Percentiles rank a stretch among this genome's conserved stretches.
Evolutionary conservation across 2,329 filamentous ascomycete genomes (phyloP).

Genomic region (Hypoxylon rubiginosum): DNA sequence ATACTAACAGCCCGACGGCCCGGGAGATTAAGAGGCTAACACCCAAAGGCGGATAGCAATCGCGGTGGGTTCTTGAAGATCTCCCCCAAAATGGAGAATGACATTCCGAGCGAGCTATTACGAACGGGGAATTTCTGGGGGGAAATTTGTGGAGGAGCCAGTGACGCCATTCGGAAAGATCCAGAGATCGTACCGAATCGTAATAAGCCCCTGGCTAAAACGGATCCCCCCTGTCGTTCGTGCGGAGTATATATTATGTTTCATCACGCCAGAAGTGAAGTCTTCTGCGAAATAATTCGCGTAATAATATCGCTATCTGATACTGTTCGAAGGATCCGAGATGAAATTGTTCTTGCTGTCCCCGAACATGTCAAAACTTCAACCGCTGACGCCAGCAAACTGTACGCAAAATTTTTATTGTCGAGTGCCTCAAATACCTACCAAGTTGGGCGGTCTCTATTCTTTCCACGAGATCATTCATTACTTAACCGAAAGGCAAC

Average conservation of each 20-base stretch:
- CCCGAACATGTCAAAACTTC: too few relatives aligned
- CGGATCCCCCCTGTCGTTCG: slow-evolving; percentile 18
- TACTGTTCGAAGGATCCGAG: not conserved
- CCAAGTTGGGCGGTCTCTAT: not conserved
- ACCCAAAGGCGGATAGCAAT: slow-evolving; percentile 5
- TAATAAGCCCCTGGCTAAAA: slow-evolving; percentile 43
- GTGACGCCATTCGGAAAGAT: slow-evolving; percentile 40
- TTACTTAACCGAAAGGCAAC: not conserved
- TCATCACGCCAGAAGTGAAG: slow-evolving; percentile 31
- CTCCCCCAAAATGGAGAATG: slow-evolving; percentile 39
- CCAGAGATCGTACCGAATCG: slow-evolving; percentile 36
- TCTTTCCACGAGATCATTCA: not conserved
- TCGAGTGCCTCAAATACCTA: too few relatives aligned
- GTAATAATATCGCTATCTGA: not conserved
- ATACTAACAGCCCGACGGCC: slow-evolving; percentile 28
- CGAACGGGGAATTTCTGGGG: slow-evolving; percentile 34
- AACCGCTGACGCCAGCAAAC: too few relatives aligned
- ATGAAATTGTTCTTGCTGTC: too few relatives aligned
- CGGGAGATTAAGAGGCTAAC: slow-evolving; percentile 25
- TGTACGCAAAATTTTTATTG: too few relatives aligned
- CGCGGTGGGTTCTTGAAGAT: slow-evolving; percentile 34
- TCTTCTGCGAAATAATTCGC: slow-evolving; percentile 21
- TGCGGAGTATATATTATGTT: slow-evolving; percentile 23
- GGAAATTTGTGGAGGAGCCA: slow-evolving; percentile 36
- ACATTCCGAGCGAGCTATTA: slow-evolving; percentile 46